A percentile compares a stretch with the other conserved stretches of the same genome.
Evolutionary conservation across 2,329 filamentous ascomycete species (phyloP).

Genomic region (Alternaria brassicicola): DNA sequence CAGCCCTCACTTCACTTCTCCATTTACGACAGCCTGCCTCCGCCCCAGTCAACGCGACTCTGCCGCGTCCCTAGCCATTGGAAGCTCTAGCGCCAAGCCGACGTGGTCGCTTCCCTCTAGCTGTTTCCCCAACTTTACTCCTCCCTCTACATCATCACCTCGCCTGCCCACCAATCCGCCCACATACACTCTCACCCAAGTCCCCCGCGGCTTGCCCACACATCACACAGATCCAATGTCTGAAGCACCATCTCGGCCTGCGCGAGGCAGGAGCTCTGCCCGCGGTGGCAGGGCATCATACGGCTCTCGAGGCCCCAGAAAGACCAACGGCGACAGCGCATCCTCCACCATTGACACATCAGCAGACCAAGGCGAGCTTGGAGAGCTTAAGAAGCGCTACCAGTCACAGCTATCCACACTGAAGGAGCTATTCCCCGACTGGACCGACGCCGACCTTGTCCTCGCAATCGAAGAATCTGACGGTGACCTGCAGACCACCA

Average conservation of each 20-base stretch:
- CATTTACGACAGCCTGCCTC: slow-evolving; percentile 17
- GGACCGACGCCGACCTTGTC: slow-evolving; percentile 93
- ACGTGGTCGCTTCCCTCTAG: slow-evolving; percentile 37
- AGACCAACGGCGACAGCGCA: slow-evolving; percentile 73
- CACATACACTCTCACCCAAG: slow-evolving; percentile 27
- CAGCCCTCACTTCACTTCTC: slow-evolving; percentile 15
- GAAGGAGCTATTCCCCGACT: slow-evolving; percentile 92
- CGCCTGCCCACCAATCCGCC: slow-evolving; percentile 34
- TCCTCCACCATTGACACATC: slow-evolving; percentile 65
- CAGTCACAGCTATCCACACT: slow-evolving; percentile 77
- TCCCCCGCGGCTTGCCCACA: slow-evolving; percentile 39
- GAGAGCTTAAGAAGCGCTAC: slow-evolving; percentile 90
- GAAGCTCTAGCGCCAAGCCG: slow-evolving; percentile 38
- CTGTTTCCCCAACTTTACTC: slow-evolving; percentile 37
- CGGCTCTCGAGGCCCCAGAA: slow-evolving; percentile 60
- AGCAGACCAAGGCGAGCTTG: slow-evolving; percentile 87
- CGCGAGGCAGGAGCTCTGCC: slow-evolving; percentile 88
- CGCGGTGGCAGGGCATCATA: slow-evolving; percentile 79
- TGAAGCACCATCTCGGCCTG: slow-evolving; percentile 86
- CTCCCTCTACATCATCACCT: slow-evolving; percentile 42
- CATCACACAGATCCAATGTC: slow-evolving; percentile 72
- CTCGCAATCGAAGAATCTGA: slow-evolving; percentile 89
- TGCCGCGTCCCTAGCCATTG: slow-evolving; percentile 27
- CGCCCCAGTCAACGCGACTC: slow-evolving; percentile 26
- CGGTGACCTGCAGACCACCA: slow-evolving; percentile 73